These are phyloP conservation scores for Diplodia scrobiculata DNA, from an alignment of 2,329 filamentous ascomycete species.

Conservation along the genomic window DNA sequence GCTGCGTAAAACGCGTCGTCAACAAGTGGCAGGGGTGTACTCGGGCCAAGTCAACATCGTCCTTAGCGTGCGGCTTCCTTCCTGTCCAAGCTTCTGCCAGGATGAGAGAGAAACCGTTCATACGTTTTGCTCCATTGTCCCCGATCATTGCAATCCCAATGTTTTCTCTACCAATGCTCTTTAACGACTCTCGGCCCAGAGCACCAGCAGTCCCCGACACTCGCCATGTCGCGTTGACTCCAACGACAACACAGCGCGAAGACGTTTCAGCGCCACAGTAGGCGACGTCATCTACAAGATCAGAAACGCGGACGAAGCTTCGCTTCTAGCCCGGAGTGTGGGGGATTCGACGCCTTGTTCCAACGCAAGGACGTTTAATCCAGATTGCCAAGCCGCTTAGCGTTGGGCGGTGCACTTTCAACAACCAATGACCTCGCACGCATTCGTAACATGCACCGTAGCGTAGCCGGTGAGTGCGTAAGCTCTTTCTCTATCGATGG, in stretches of 20 bases:
- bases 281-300: neutral
- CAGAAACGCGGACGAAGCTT: neutral
- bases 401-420: neutral
- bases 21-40: constrained; percentile 19
- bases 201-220: too few relatives aligned
- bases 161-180: neutral
- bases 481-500: constrained; percentile 2
- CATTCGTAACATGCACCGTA: neutral
- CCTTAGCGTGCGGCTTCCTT: neutral
- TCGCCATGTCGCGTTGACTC: neutral
- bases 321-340: neutral
- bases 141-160: neutral
- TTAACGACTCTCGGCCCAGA: neutral
- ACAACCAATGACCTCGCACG: neutral
- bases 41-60: neutral
- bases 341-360: neutral
- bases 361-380: neutral
- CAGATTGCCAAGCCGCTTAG: constrained; percentile 4
- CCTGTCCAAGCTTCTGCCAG: constrained; percentile 8
- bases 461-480: constrained; percentile 22
- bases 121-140: neutral
- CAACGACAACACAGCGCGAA: neutral
- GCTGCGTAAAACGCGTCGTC: constrained; percentile 18
- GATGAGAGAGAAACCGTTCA: neutral
- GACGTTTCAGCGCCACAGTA: neutral